Evolutionary conservation across 495 filamentous ascomycete genomes (phyloP).

Genomic region (Penicillium diatomitis): DNA sequence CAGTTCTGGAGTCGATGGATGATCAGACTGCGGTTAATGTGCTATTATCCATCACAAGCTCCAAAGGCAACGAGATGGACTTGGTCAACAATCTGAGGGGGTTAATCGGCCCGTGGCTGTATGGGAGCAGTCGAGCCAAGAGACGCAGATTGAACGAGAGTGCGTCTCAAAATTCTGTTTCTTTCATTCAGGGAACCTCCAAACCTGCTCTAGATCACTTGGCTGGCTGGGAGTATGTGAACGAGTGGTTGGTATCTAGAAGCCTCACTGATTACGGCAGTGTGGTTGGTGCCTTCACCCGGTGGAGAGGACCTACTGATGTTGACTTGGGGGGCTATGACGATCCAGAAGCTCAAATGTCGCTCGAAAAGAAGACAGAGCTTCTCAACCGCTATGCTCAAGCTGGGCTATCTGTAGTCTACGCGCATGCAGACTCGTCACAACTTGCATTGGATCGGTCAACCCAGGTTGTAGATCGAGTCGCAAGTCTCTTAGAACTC

Average conservation of each 20-base stretch:
- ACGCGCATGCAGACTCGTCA: conserved; percentile 54
- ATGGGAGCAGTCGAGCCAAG: conserved; percentile 57
- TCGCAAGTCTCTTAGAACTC: conserved; percentile 51
- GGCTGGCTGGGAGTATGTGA: conserved; percentile 66
- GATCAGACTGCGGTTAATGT: conserved; percentile 54
- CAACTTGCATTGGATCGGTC: conserved; percentile 50
- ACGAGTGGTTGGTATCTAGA: conserved; percentile 69
- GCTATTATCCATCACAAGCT: conserved; percentile 55
- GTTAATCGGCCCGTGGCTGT: conserved; percentile 75
- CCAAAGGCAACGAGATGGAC: conserved; percentile 31
- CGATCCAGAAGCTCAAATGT: conserved; percentile 33
- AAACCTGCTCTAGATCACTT: conserved; percentile 13
- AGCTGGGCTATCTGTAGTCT: conserved; percentile 62
- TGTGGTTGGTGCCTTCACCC: conserved; percentile 52
- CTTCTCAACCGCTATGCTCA: conserved; percentile 60
- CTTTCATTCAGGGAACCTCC: conserved; percentile 14
- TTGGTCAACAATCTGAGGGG: conserved; percentile 65
- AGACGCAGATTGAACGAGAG: conserved; percentile 40
- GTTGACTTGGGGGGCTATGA: conserved; percentile 68
- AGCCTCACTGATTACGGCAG: conserved; percentile 39
- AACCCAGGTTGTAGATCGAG: conserved; percentile 50
- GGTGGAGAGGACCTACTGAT: conserved; percentile 77
- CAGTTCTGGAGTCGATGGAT: conserved; percentile 47
- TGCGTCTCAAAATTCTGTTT: conserved; percentile 21
- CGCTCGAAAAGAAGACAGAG: conserved; percentile 42